Percentiles rank a stretch among this genome's conserved stretches.
Conservation (phyloP, 148 eudicot species). For the Rhododendron kiyosumense region DNA sequence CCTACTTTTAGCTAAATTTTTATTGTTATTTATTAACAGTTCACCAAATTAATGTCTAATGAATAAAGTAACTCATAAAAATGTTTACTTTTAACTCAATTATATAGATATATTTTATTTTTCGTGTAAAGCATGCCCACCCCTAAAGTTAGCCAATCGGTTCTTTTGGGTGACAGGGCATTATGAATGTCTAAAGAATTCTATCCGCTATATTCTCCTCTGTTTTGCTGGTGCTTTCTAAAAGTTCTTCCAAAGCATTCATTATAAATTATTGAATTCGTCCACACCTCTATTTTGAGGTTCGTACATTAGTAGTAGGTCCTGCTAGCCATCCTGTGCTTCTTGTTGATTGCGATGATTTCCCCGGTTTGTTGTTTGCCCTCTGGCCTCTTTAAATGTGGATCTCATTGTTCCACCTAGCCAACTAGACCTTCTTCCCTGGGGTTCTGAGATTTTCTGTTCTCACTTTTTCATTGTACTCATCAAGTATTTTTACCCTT, state of each 20-base stretch:
- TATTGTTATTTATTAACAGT: no score
- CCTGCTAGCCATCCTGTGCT: slow-evolving; percentile 2
- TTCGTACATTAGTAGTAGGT: background rate
- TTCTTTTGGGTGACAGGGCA: background rate
- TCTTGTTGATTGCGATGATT: background rate
- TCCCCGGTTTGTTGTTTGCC: background rate
- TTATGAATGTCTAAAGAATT: background rate
- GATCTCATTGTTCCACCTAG: background rate
- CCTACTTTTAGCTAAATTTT: no score
- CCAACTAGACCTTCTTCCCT: background rate
- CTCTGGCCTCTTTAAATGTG: background rate
- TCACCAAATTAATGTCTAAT: no score
- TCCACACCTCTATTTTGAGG: background rate
- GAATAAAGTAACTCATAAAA: no score
- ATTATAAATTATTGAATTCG: background rate
- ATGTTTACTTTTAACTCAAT: no score
- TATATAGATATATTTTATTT: no score
- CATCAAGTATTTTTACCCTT: background rate
- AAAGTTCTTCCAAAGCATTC: background rate
- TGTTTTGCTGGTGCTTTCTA: slow-evolving; percentile 1
- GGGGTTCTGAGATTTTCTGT: background rate
- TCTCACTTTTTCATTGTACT: slow-evolving; percentile 7
- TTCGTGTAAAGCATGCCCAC: no score
- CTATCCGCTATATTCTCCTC: background rate
- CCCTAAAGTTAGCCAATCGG: background rate